Percentiles rank a stretch among this genome's conserved stretches.
phyloP scores from a whole-genome alignment of 306 rosid genomes.

The Gynostemma pentaphyllum region DNA sequence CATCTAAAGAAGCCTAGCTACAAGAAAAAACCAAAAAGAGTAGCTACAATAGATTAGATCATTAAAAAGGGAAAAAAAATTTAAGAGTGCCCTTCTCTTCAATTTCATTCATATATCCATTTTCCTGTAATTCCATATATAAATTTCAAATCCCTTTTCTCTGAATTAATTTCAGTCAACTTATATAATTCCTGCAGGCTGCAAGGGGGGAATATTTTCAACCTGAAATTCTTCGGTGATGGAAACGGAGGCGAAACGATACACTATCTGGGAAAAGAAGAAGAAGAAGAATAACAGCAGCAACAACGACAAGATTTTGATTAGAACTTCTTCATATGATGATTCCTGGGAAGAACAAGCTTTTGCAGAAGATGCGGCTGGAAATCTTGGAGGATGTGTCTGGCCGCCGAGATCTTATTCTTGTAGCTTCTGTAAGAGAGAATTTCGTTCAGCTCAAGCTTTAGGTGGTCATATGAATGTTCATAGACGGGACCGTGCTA shows the following conservation, averaged over 20 bases:
- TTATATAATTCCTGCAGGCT: too few relatives aligned
- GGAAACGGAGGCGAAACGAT: constrained; percentile 54
- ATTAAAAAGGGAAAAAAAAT: constrained; percentile 15
- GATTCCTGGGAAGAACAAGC: constrained; percentile 96
- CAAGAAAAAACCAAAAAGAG: not conserved
- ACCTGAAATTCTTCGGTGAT: not conserved
- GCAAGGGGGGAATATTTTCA: too few relatives aligned
- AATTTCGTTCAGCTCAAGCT: constrained; percentile 92
- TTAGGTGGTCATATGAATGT: constrained; percentile 96
- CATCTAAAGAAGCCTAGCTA: constrained; percentile 4
- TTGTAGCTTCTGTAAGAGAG: constrained; percentile 85
- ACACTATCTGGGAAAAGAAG: constrained; percentile 54
- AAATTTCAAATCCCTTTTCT: constrained; percentile 13
- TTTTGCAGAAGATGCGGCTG: constrained; percentile 72
- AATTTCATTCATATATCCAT: constrained; percentile 24
- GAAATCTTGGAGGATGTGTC: constrained; percentile 66
- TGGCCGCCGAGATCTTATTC: constrained; percentile 97
- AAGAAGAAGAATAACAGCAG: constrained; percentile 15
- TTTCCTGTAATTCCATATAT: constrained; percentile 11
- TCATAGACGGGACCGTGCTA: constrained; percentile 85
- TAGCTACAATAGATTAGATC: not conserved
- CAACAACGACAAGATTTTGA: not conserved
- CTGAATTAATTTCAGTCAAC: not conserved
- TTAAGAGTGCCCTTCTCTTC: constrained; percentile 56
- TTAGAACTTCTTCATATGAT: constrained; percentile 17